Evolutionary conservation across 164 flowering plant species (phyloP).

Genomic region (Vitis labrusca): DNA sequence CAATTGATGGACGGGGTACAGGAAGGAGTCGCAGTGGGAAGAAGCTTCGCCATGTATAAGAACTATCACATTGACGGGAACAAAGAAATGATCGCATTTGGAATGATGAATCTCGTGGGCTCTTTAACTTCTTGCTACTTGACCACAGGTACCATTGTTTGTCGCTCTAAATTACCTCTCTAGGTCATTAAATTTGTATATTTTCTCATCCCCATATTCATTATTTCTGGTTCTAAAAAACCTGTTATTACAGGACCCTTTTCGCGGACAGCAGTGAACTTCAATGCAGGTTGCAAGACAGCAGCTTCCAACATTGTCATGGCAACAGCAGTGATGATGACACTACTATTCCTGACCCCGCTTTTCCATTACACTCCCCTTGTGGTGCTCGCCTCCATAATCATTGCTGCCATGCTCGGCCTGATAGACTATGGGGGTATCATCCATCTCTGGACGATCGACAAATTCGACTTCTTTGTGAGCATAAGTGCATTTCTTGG

Average conservation of each 20-base stretch:
- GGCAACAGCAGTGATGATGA: slow-evolving; percentile 68
- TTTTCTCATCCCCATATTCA: no score
- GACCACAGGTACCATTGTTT: slow-evolving; percentile 26
- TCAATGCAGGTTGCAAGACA: slow-evolving; percentile 75
- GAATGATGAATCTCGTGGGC: slow-evolving; percentile 45
- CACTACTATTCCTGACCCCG: slow-evolving; percentile 63
- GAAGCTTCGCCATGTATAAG: slow-evolving; percentile 44
- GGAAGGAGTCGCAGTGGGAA: slow-evolving; percentile 56
- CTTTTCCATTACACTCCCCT: slow-evolving; percentile 79
- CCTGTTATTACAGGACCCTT: slow-evolving; percentile 57
- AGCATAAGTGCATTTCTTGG: slow-evolving; percentile 63
- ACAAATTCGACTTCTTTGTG: slow-evolving; percentile 64
- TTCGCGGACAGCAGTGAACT: slow-evolving; percentile 74
- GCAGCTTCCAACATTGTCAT: slow-evolving; percentile 78
- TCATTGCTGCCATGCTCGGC: slow-evolving; percentile 72
- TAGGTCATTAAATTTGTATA: no score
- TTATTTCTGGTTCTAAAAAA: no score
- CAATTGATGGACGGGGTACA: slow-evolving; percentile 5
- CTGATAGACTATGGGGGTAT: slow-evolving; percentile 65
- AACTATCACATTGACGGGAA: slow-evolving; percentile 50
- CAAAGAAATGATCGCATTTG: slow-evolving; percentile 51
- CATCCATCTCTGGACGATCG: slow-evolving; percentile 60
- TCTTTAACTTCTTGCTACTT: slow-evolving; percentile 51
- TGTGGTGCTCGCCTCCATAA: slow-evolving; percentile 73
- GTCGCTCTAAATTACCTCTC: background rate